Evolutionary conservation across 2,329 filamentous ascomycete species (phyloP).

Genomic region (Alternaria atra): DNA sequence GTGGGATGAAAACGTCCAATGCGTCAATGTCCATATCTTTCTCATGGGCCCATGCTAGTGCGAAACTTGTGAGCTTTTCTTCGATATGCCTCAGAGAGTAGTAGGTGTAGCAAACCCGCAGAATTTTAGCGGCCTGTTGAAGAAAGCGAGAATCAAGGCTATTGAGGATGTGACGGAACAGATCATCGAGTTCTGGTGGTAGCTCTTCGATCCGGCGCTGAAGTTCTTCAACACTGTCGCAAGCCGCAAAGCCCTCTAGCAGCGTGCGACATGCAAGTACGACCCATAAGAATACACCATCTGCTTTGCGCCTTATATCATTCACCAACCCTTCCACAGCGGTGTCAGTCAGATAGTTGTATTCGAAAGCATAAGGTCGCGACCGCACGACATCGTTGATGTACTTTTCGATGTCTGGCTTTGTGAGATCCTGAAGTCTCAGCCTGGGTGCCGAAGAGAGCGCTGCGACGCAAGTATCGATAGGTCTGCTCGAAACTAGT

Average conservation of each 20-base stretch:
- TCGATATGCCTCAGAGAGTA: too few species aligned
- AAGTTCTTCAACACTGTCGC: neutral
- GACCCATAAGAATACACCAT: slow-evolving; percentile 2
- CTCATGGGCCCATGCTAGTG: neutral
- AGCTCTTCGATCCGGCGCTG: neutral
- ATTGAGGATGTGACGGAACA: neutral
- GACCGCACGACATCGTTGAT: neutral
- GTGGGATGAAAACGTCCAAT: neutral
- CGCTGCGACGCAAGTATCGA: neutral
- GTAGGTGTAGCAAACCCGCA: neutral
- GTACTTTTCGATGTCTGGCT: neutral
- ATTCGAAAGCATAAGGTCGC: neutral
- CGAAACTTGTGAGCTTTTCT: neutral
- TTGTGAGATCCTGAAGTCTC: slow-evolving; percentile 3
- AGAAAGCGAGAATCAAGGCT: neutral
- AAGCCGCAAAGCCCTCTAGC: neutral
- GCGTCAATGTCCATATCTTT: neutral
- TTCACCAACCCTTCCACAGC: neutral
- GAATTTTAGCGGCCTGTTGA: neutral
- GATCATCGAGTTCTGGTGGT: neutral
- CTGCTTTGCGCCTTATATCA: neutral
- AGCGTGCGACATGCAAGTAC: slow-evolving; percentile 4
- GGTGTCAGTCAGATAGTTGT: neutral
- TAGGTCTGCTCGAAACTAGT: neutral
- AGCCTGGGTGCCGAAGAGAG: neutral